Base-by-base conservation (phyloP, 148 eudicot species). In the Fagopyrum esculentum region DNA sequence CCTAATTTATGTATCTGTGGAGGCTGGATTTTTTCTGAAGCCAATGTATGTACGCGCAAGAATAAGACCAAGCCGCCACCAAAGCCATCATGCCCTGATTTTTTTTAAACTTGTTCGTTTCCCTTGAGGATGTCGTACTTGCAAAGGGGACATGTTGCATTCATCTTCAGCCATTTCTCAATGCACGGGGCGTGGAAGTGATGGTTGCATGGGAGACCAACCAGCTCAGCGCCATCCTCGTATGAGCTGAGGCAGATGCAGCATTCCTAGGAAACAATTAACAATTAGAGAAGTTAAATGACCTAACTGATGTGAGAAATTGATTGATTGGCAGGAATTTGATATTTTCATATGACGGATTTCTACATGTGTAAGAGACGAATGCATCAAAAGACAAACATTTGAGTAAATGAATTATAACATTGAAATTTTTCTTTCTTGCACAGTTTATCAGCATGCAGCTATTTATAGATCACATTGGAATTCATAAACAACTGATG, bases 141-240 rank as follows among this genome's bases (percentile, higher is more conserved):
- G 97, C 98, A 93, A 56, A 93, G 95, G 0, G 98, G 98, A 78
- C 98, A 93, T 4, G 98, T 93, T 15, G 97, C 97, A 17, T 91
- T 93, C 97, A 91, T 91, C 85, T 93, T 93, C 45, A 93, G 98
- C 98, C 98, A 93, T 78, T 91, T 93, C 81, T 82, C 93, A 50
- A 93, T 91, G 83, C 98, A 93, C 30, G 90, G 49, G 43, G 89
- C 80, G 30, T 93, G 94, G 77, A 93, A 93, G 78, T 91, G 90
- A 81, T 93, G 98, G 84, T 83, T 91, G 82, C 98, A 93, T 5
- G 95, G 98, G 45, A 93, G 90, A 52, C 91, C 85, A 61, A 87
- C 87, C 75, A 93, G 89, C 81, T 91, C 97, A 6, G 79, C 81
- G 72, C 91, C 97, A 77, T 93, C 95, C 63, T 93, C 97, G 45